Base-by-base conservation (phyloP, 352 stramenopile genomes). In the Phytophthora pisi region DNA sequence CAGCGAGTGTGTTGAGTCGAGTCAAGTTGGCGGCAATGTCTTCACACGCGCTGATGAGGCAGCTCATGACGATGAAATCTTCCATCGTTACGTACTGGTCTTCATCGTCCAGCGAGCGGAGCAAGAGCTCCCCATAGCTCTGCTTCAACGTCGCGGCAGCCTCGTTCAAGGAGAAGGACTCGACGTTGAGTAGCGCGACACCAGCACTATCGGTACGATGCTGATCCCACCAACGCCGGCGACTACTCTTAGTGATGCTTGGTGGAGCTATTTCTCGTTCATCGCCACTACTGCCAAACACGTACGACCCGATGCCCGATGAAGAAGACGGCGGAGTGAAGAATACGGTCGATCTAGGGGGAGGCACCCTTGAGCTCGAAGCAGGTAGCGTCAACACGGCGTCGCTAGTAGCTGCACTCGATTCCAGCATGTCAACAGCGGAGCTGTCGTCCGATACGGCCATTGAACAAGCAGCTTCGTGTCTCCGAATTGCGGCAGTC, bases 1-100 rank as follows among this genome's bases (percentile, higher is more conserved):
- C 81, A 3, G 81, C 77, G 9, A 90, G 66, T 4, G 71, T 75
- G 58, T 84, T 88, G 28, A 90, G 79, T 55, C 62, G 68, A 30
- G 78, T 82, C 45, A 90, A 61, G 24, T 74, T 81, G 31, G 66
- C 61, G 1, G 79, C 79, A 38, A 90, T 82, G 28, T 88, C 78
- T 45, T 89, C 76, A 38, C 68, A 81, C 11, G 72, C 62, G 51
- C 66, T 79, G 52, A 90, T 88, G 23, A 90, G 68, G 57, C 82
- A 90, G 66, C 82, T 90, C 76, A 88, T 90, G 63, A 87, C 61
- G 54, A 89, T 83, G 38, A 89, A 82, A 30, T 90, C 77, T 36
- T 90, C 81, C 61, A 90, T 85, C 0, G 77, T 72, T 16, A 85
- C 63, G 54, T 74, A 56, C 24, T 70, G 57, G 15, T 75, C 62